These are phyloP conservation scores for Fusarium solani-melongenae DNA, from an alignment of 2,329 filamentous ascomycete genomes.

Conservation along the genomic window DNA sequence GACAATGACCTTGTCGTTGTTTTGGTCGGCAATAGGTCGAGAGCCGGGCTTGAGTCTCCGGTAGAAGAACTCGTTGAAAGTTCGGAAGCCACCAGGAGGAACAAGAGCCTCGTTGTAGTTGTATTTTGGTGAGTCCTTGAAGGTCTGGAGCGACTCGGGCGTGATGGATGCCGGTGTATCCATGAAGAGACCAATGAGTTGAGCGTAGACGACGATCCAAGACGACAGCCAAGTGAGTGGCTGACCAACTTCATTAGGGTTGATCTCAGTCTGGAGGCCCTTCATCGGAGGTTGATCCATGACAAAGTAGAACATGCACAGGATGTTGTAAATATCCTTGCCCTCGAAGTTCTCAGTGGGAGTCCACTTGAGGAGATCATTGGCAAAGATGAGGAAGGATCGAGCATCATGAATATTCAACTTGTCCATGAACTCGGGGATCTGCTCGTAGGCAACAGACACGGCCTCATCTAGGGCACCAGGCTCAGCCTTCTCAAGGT, in stretches of 20 bases:
- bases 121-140: slow-evolving; percentile 46
- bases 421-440: slow-evolving; percentile 37
- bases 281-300: slow-evolving; percentile 48
- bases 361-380: slow-evolving; percentile 50
- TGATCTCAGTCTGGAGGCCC: slow-evolving; percentile 37
- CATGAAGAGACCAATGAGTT: slow-evolving; percentile 50
- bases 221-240: slow-evolving; percentile 48
- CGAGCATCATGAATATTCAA: slow-evolving; percentile 31
- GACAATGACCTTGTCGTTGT: slow-evolving; percentile 45
- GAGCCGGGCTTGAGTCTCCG: slow-evolving; percentile 49
- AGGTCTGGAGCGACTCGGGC: slow-evolving; percentile 44
- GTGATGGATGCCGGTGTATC: slow-evolving; percentile 48
- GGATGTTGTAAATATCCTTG: slow-evolving; percentile 49
- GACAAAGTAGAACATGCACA: slow-evolving; percentile 55
- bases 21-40: slow-evolving; percentile 45
- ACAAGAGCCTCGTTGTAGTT: slow-evolving; percentile 45
- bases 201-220: slow-evolving; percentile 53
- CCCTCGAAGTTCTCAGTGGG: slow-evolving; percentile 49
- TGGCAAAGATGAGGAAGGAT: slow-evolving; percentile 42
- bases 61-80: slow-evolving; percentile 56
- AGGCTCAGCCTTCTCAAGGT: slow-evolving; percentile 16
- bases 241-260: slow-evolving; percentile 42
- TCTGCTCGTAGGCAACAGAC: slow-evolving; percentile 14
- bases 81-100: slow-evolving; percentile 47
- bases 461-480: slow-evolving; percentile 28